Percentiles rank a stretch among this genome's conserved stretches.
These are phyloP conservation scores for Diaporthe ilicicola DNA, from an alignment of 2,329 filamentous ascomycete species.

Conservation along the genomic window DNA sequence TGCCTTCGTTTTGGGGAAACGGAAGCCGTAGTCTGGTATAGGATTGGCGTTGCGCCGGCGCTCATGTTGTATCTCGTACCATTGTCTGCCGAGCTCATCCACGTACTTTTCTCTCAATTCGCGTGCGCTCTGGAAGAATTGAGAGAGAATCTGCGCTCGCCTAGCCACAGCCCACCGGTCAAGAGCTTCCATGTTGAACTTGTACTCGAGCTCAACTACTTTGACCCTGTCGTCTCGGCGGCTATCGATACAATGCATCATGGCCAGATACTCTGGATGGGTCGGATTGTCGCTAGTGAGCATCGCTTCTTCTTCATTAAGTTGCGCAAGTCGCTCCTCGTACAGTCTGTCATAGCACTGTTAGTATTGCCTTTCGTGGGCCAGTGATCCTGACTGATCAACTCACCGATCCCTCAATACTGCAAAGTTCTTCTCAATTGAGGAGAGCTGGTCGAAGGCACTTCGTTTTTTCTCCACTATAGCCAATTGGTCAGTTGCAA, in stretches of 20 bases:
- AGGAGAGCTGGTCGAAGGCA: slow-evolving; percentile 80
- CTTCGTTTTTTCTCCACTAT: slow-evolving; percentile 80
- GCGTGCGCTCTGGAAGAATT: slow-evolving; percentile 88
- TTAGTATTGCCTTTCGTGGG: slow-evolving; percentile 1
- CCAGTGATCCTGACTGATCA: background rate
- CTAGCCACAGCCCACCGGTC: slow-evolving; percentile 81
- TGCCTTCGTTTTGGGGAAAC: slow-evolving; percentile 78
- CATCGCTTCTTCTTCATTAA: slow-evolving; percentile 76
- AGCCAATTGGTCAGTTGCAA: slow-evolving; percentile 43
- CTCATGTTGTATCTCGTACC: slow-evolving; percentile 92
- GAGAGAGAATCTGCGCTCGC: slow-evolving; percentile 84
- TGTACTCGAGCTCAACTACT: slow-evolving; percentile 76
- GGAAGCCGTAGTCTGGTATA: slow-evolving; percentile 82
- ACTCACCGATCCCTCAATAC: slow-evolving; percentile 81
- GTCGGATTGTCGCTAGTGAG: slow-evolving; percentile 68
- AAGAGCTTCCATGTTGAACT: slow-evolving; percentile 77
- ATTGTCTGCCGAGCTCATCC: slow-evolving; percentile 84
- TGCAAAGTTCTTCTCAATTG: slow-evolving; percentile 89
- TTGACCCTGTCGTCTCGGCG: slow-evolving; percentile 82
- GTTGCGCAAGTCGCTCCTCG: slow-evolving; percentile 83
- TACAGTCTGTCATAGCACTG: slow-evolving; percentile 69
- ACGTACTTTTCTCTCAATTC: slow-evolving; percentile 84
- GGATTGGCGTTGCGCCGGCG: slow-evolving; percentile 75
- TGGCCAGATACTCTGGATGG: slow-evolving; percentile 91
- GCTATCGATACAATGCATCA: slow-evolving; percentile 86